Evolutionary conservation across 73 alveolate genomes (phyloP), one percentile per base, ranked within the genome.

Genomic region (Tetrahymena thermophila): DNA sequence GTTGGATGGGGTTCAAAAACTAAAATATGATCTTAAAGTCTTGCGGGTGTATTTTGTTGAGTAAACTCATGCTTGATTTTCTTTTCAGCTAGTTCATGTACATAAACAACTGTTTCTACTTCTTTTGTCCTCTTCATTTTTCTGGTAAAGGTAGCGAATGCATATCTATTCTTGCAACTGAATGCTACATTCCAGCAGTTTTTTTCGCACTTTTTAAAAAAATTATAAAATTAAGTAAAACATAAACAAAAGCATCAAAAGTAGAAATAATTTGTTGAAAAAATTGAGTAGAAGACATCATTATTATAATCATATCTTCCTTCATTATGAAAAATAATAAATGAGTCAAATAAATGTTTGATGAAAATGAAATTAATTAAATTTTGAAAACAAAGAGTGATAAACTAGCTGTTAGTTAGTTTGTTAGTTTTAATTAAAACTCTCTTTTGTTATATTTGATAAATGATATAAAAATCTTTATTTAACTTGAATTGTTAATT

Each of bases 1-100:
- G 57, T 42, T 43, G 97, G 97, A 85, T 95, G 97, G 7, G 97
- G 95, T 93, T 95, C 97, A 42, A 95, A 95, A 43, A 95, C 55
- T 19, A 95, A 43, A 35, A 95, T 84, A 23, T 85, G 93, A 89
- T 55, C 71, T 35, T 95, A 94, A 31, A 95, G 50, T 56, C 23
- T 50, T 43, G 85, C 56, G 35, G 93, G 93, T 21, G 95, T 40
- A 85, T 31, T 50, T 31, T 95, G 93, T 55, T 50, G 25, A 35
- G 93, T 94, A 34, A 95, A 84, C 42, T 37, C 42, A 85, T 89
- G 84, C 35, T 85, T 57, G 28, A 95, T 57, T 89, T 43, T 85
- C 38, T 89, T 85, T 43, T 95, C 97, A 31, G 35, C 35, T 21
- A 93, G 37, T 1, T 93, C 93, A 50, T 89, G 94, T 19, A 95